Conservation (phyloP, 257 asterid genomes). For the Penstemon barbatus region DNA sequence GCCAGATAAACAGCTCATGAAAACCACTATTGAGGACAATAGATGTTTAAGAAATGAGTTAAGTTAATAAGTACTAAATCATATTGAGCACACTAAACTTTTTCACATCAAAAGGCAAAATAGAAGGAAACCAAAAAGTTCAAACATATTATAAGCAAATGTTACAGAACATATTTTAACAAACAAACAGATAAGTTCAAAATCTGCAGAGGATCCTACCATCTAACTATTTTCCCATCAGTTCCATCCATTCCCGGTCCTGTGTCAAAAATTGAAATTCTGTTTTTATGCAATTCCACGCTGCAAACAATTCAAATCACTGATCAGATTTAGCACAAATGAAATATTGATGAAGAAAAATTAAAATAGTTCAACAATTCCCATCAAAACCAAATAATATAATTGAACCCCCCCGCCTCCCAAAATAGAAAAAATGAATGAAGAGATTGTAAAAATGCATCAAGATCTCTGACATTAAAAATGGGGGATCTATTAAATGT, state of each 20-base stretch:
- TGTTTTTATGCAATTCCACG: conserved; percentile 32
- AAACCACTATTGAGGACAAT: background rate
- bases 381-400: background rate
- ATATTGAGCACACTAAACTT: background rate
- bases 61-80: background rate
- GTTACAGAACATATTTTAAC: conserved; percentile 1
- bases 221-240: conserved; percentile 56
- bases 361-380: background rate
- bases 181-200: conserved; percentile 2
- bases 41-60: background rate
- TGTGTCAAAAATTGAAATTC: conserved; percentile 56
- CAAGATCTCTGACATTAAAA: background rate
- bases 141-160: background rate
- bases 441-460: background rate
- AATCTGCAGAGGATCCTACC: conserved; percentile 44
- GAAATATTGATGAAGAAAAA: background rate
- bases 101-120: background rate
- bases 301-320: conserved; percentile 42
- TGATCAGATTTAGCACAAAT: conserved; percentile 15
- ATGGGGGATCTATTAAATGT: background rate
- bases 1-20: background rate
- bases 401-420: background rate
- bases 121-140: background rate
- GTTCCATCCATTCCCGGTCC: conserved; percentile 89
- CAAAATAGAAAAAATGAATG: background rate